phyloP scores from a whole-genome alignment of 768 basidiomycete species.

The Pisolithus microcarpus region DNA sequence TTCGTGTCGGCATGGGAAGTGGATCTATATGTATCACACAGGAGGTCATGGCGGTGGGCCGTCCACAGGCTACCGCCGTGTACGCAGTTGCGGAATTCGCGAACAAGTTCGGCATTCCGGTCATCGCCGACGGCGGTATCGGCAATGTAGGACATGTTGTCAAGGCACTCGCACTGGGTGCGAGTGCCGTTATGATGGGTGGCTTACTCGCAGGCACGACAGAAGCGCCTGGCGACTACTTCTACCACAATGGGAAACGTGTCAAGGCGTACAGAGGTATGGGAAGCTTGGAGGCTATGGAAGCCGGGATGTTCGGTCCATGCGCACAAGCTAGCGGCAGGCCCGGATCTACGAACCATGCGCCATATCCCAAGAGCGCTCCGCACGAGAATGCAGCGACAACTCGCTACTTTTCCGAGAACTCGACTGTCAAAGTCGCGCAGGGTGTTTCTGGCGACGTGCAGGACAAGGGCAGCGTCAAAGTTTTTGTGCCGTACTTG shows the following conservation, averaged over 20 bases:
- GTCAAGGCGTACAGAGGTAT: conserved; percentile 99
- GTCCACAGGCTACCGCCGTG: conserved; percentile 98
- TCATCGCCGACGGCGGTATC: conserved; percentile 95
- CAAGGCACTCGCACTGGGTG: conserved; percentile 91
- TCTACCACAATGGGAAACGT: conserved; percentile 97
- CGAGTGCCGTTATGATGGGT: conserved; percentile 99
- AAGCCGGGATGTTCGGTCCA: conserved; percentile 51
- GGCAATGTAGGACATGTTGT: conserved; percentile 95
- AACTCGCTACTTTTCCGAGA: conserved; percentile 54
- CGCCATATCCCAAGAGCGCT: conserved; percentile 38
- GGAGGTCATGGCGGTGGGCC: conserved; percentile 98
- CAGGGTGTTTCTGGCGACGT: conserved; percentile 96
- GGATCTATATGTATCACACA: conserved; percentile 99
- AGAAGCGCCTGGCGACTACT: conserved; percentile 98
- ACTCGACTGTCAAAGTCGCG: conserved; percentile 88
- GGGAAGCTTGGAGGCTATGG: conserved; percentile 95
- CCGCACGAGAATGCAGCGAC: conserved; percentile 90
- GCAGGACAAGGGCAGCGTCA: conserved; percentile 93
- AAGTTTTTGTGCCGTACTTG: conserved; percentile 85
- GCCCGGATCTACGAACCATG: conserved; percentile 37
- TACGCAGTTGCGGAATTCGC: conserved; percentile 93
- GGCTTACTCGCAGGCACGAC: conserved; percentile 91
- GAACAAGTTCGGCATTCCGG: conserved; percentile 87
- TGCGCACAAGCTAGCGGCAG: conserved; percentile 17
- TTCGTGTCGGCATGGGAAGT: conserved; percentile 95